phyloP scores from a whole-genome alignment of 805 yeast genomes.

The Pichia thaimueangensis region DNA sequence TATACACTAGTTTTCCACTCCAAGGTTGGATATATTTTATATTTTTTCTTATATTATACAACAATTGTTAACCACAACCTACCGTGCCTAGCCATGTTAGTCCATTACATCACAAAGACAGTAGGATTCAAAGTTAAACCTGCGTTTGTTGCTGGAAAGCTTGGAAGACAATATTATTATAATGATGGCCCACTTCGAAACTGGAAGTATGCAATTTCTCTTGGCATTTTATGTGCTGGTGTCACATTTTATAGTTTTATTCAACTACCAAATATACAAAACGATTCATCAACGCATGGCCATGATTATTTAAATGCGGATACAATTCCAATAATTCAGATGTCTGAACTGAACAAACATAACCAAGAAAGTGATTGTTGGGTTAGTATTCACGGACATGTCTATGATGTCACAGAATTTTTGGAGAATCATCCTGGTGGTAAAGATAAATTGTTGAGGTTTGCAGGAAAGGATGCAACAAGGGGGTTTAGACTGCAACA shows the following conservation, averaged over 20 bases:
- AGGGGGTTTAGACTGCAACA: conserved; percentile 26
- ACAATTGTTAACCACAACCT: no score
- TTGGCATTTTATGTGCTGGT: neutral
- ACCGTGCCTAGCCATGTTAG: no score
- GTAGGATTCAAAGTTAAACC: no score
- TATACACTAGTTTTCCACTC: no score
- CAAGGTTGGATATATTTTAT: no score
- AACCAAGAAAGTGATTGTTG: conserved; percentile 62
- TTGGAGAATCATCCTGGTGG: conserved; percentile 93
- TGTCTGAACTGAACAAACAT: conserved; percentile 35
- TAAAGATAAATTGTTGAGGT: conserved; percentile 60
- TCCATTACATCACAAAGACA: no score
- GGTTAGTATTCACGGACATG: conserved; percentile 76
- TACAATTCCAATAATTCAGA: conserved; percentile 8
- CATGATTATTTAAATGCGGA: conserved; percentile 6
- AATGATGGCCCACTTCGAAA: no score
- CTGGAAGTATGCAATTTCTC: no score
- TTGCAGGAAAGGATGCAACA: conserved; percentile 63
- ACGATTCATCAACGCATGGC: neutral
- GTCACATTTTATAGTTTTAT: conserved; percentile 62
- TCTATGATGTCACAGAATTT: conserved; percentile 83
- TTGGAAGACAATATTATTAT: no score
- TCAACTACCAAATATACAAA: neutral
- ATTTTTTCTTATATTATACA: no score
- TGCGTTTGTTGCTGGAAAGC: no score